Evolutionary conservation across 1,139 yeast species (phyloP).

Genomic region (Torulaspora globosa): DNA sequence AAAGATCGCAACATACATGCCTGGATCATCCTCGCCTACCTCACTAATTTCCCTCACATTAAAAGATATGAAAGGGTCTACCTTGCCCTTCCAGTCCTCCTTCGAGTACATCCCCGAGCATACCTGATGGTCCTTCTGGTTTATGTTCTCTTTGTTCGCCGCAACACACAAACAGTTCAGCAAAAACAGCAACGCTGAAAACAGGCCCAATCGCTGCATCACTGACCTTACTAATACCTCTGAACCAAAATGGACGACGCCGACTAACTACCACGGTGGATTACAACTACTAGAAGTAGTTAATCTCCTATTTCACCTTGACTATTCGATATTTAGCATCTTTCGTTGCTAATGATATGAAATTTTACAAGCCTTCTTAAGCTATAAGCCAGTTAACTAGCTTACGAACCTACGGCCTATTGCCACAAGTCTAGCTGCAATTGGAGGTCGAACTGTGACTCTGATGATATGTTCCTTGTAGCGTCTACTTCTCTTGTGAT

Average conservation of each 20-base stretch:
- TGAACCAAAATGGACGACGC: not conserved
- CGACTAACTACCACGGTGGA: not conserved
- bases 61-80: constrained; percentile 58
- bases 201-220: constrained; percentile 9
- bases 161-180: constrained; percentile 17
- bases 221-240: not conserved
- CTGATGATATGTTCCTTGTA: not conserved
- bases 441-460: not conserved
- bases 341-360: not conserved
- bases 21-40: constrained; percentile 37
- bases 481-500: not conserved
- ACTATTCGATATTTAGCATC: not conserved
- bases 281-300: not conserved
- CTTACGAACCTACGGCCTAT: not conserved
- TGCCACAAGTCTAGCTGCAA: not conserved
- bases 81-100: constrained; percentile 80
- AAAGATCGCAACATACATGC: constrained; percentile 67
- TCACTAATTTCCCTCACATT: constrained; percentile 43
- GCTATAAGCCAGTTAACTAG: not conserved
- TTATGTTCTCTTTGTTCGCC: constrained; percentile 51
- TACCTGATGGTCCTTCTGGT: constrained; percentile 51
- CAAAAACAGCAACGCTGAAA: constrained; percentile 6
- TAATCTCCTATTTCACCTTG: not conserved
- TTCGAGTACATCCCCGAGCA: constrained; percentile 90
- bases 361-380: not conserved